Percentiles rank a stretch among this genome's conserved stretches.
These are phyloP conservation scores for Chenopodium suecicum DNA, from an alignment of 148 eudicot genomes.

Conservation along the genomic window DNA sequence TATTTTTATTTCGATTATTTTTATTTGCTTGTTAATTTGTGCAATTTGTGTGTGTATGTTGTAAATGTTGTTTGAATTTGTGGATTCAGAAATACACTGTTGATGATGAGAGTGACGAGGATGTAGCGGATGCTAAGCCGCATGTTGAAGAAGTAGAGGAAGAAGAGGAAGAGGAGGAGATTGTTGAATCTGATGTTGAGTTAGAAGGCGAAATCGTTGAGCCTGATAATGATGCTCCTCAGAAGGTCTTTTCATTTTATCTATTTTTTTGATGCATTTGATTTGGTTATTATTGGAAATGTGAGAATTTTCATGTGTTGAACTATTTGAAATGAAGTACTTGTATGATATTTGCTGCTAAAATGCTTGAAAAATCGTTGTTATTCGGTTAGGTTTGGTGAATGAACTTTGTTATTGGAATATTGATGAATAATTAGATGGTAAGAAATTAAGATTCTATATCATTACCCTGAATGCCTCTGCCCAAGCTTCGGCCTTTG, in stretches of 20 bases:
- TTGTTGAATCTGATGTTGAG: slow-evolving; percentile 87
- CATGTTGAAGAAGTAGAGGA: slow-evolving; percentile 33
- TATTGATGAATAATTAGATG: neutral
- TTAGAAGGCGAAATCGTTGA: slow-evolving; percentile 80
- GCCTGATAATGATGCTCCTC: slow-evolving; percentile 91
- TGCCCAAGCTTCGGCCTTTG: neutral
- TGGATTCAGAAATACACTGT: slow-evolving; percentile 31
- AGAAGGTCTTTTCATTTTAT: slow-evolving; percentile 45
- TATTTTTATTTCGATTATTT: no score
- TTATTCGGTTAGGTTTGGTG: neutral
- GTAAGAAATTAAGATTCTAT: no score
- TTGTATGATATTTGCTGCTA: neutral
- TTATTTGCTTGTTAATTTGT: neutral
- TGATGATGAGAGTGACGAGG: slow-evolving; percentile 63
- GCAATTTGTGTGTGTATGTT: neutral
- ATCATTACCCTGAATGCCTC: neutral
- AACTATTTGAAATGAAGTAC: neutral
- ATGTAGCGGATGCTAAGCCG: slow-evolving; percentile 41
- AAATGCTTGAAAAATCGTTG: neutral
- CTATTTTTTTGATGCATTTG: neutral
- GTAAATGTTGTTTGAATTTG: neutral
- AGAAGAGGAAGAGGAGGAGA: slow-evolving; percentile 65
- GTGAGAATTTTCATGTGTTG: neutral
- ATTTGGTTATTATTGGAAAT: neutral
- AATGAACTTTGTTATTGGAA: neutral